Evolutionary conservation across 2,329 filamentous ascomycete genomes (phyloP).

Genomic region (Byssochlamys sp.): DNA sequence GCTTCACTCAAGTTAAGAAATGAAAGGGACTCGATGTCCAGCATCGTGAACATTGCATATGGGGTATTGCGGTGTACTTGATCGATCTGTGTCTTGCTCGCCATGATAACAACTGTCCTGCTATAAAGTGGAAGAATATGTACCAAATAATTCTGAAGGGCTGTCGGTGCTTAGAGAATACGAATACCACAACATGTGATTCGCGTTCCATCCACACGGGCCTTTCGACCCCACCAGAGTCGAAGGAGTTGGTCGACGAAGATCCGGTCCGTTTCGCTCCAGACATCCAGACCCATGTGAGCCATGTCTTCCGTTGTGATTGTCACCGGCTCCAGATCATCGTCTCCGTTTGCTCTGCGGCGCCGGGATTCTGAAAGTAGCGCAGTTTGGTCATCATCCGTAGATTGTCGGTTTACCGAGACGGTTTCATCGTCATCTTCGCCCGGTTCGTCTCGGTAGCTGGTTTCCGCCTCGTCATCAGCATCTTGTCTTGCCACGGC

Average conservation of each 20-base stretch:
- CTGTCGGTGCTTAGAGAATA: slow-evolving; percentile 23
- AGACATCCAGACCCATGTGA: slow-evolving; percentile 41
- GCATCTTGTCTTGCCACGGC: slow-evolving; percentile 31
- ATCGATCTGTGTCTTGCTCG: background rate
- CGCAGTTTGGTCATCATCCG: slow-evolving; percentile 17
- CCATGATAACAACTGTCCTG: background rate
- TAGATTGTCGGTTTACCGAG: slow-evolving; percentile 10
- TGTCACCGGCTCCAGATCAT: slow-evolving; percentile 19
- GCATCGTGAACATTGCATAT: background rate
- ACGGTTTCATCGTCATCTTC: slow-evolving; percentile 10
- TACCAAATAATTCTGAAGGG: background rate
- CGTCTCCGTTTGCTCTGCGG: background rate
- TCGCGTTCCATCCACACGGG: slow-evolving; percentile 33
- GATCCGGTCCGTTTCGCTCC: slow-evolving; percentile 38
- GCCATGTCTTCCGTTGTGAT: slow-evolving; percentile 38
- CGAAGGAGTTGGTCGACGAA: slow-evolving; percentile 38
- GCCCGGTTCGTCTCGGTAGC: slow-evolving; percentile 11
- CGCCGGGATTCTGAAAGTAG: slow-evolving; percentile 7
- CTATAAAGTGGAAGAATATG: background rate
- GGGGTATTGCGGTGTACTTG: background rate
- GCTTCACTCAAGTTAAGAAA: background rate
- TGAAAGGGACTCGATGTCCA: background rate
- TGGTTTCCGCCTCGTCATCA: slow-evolving; percentile 8
- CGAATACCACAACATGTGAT: slow-evolving; percentile 41
- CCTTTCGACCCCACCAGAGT: slow-evolving; percentile 38